Percentiles rank a stretch among this genome's conserved stretches.
Evolutionary conservation across 345 rosid species (phyloP).

Genomic region (Gossypium sturtianum): DNA sequence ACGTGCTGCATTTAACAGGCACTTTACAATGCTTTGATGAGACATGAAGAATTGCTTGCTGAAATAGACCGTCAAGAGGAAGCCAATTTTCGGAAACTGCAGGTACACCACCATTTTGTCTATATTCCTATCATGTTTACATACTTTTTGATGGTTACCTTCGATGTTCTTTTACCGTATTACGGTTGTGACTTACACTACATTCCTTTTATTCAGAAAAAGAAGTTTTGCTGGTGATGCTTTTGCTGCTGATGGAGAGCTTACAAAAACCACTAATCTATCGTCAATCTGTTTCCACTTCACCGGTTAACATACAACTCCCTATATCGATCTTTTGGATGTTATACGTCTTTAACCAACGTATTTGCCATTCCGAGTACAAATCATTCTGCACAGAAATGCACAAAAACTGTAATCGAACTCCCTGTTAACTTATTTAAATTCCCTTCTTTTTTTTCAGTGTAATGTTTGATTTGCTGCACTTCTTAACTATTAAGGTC

Average conservation of each 20-base stretch:
- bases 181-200: neutral
- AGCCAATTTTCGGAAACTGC: slow-evolving; percentile 29
- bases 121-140: neutral
- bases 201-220: slow-evolving; percentile 37
- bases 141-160: neutral
- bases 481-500: neutral
- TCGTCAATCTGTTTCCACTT: neutral
- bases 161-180: neutral
- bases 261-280: neutral
- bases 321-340: slow-evolving; percentile 7
- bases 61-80: slow-evolving; percentile 85
- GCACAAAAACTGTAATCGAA: neutral
- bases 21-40: slow-evolving; percentile 84
- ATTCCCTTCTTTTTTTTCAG: neutral
- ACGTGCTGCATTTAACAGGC: slow-evolving; percentile 44
- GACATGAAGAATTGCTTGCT: slow-evolving; percentile 91
- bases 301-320: slow-evolving; percentile 4
- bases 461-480: slow-evolving; percentile 2
- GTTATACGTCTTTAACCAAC: slow-evolving; percentile 10
- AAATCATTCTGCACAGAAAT: neutral
- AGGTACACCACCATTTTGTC: slow-evolving; percentile 36
- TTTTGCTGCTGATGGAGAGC: slow-evolving; percentile 11
- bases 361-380: neutral
- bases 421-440: slow-evolving; percentile 1
- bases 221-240: slow-evolving; percentile 59